Base-by-base conservation (phyloP, 75 land plant genomes). In the Larix kaempferi region DNA sequence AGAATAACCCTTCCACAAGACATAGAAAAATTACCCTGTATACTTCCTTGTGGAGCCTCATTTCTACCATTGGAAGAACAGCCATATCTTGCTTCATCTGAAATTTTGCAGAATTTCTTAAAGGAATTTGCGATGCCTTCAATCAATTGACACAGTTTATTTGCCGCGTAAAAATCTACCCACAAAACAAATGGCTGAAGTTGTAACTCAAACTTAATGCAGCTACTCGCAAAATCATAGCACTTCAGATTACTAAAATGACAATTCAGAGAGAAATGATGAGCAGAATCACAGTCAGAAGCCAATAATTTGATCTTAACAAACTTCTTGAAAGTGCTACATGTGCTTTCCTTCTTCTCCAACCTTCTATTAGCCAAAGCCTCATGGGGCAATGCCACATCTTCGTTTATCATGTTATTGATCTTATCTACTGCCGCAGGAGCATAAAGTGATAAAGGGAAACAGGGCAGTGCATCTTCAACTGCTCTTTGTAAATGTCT, bases 131-230 rank as follows among this genome's bases (percentile, higher is more conserved):
- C 60, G 67, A 84, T 77, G 59, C 77, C 75, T 74, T 82, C 49
- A 25, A 57, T 59, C 23, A 91, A 73, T 69, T 87, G 71, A 56
- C 76, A 67, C 3, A 89, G 37, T 33, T 35, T 74, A 39, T 80
- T 80, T 26, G 86, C 61, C 55, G 82, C 55, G 69, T 80, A 21
- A 69, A 85, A 78, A 76, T 95, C 87, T 23, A 90, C 71, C 98
- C 99, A 98, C 23, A 87, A 29, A 72, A 91, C 65, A 65, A 90
- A 72, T 25, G 94, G 91, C 59, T 94, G 92, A 59, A 95, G 77
- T 59, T 82, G 74, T 64, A 88, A 56, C 25, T 80, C 80, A 77
- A 94, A 82, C 21, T 88, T 84, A n/a, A 80, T 71, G 21, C 33
- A 26, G 17, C 35, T 73, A 72, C 35, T 72, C 22, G 33, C 37